Base-by-base conservation (phyloP, 495 filamentous ascomycete genomes). In the Margaritispora aquatica region DNA sequence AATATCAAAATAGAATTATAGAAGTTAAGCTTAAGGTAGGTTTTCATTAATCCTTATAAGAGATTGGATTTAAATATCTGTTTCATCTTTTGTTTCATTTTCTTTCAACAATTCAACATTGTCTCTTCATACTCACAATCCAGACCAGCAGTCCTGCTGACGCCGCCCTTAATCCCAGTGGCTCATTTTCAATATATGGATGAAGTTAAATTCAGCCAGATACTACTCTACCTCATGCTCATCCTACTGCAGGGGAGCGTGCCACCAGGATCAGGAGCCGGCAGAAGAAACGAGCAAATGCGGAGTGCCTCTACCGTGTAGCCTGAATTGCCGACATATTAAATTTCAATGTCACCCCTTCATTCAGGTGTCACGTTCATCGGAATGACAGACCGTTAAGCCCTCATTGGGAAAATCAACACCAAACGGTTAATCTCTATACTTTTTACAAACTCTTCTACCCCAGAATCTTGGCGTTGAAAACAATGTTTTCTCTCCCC, bases 381-480 rank as follows among this genome's bases (percentile, higher is more conserved):
- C 55, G 58, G 59, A 50, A 52, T 24, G 13, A 19, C 52, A 46
- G 31, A 19, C 51, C 59, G 58, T 20, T 26, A 65, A 26, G 24
- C 21, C 57, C 29, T 54, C 29, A 58, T 60, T 26, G 50, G 34
- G 19, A 53, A 13, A 47, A n/a, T 48, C 34, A 57, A 62, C 21
- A 55, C 60, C 26, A 66, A 62, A 66, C 63, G 60, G 57, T 48
- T 66, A 66, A 63, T 63, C 51, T 60, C 22, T 7, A 55, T 46
- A 23, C 21, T 21, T n/a, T 51, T 41, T 38, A 22, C 50, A 48
- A 36, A 31, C 26, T 15, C 56, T 54, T 51, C 23, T 31, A 62
- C 21, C 56, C 63, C 29, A 36, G 48, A 21, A 19, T 23, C 31
- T 52, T 17, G 23, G 21, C 49, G 20, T 22, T 53, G 56, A 22